Base-by-base conservation (phyloP, 2,329 filamentous ascomycete genomes). In the Microsporum audouinii region DNA sequence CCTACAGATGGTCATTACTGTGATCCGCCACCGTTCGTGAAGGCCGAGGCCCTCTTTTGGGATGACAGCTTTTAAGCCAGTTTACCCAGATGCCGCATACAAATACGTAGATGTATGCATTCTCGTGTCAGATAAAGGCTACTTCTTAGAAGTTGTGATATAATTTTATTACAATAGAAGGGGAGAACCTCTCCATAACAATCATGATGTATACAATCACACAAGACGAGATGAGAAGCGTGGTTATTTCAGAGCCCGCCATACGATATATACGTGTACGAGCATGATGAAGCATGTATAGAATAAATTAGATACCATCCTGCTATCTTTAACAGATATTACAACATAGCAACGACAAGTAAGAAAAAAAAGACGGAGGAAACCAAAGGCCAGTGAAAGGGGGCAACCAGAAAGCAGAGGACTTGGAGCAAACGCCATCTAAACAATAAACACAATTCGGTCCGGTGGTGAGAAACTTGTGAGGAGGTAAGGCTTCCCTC, bases 31-130 rank as follows among this genome's bases (percentile, higher is more conserved):
- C 61, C 65, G 31, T 12, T 63, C 12, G 51, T 66, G 2, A 65
- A 66, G 43, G 66, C 65, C 5, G 65, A 68, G 60, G 66, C 63
- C 57, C 58, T 68, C 39, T 66, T 65, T 57, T 63, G 59, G 51
- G 43, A 57, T 38, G 38, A 63, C 38, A 12, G 10, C 23, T 60
- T 51, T 55, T 60, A 23, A 51, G 27, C 45, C 45, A 29, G 14
- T 12, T 51, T 14, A 2, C 10, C 12, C 10, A 4, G 45, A 5
- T 8, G 2, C 7, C 23, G 3, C 27, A 31, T 10, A 31, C 4
- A 12, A 7, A 17, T 17, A 45, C n/a, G n/a, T 17, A 45, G 1
- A 39, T 39, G 36, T 4, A 36, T 55, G 27, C 29, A 55, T 31
- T 23, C 17, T 23, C 17, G 17, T 23, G 17, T 23, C 17, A 23